These are phyloP conservation scores for Coniochaeta sp. DNA, from an alignment of 2,329 filamentous ascomycete species.

Conservation along the genomic window DNA sequence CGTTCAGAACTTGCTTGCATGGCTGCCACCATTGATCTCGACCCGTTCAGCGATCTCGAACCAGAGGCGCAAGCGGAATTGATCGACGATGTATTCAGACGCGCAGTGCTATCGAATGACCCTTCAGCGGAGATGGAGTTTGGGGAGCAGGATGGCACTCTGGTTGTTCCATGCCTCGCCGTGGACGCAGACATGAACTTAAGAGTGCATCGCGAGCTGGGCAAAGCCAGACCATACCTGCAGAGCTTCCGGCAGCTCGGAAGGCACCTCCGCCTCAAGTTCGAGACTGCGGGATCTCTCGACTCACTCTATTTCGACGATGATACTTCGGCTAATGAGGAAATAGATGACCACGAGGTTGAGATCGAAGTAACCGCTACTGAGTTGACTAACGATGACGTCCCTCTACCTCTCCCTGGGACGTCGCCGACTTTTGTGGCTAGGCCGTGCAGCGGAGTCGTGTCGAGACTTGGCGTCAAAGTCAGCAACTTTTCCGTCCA, in stretches of 20 bases:
- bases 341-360: conserved; percentile 14
- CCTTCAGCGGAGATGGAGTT: conserved; percentile 17
- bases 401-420: background rate
- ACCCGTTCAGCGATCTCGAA: conserved; percentile 11
- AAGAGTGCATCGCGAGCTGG: conserved; percentile 14
- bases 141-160: conserved; percentile 14
- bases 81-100: conserved; percentile 12
- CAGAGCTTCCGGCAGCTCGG: conserved; percentile 11
- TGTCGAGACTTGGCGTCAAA: conserved; percentile 13
- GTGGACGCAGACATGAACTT: conserved; percentile 15
- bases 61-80: conserved; percentile 7
- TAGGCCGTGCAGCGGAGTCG: conserved; percentile 16
- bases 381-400: conserved; percentile 13
- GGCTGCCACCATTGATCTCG: conserved; percentile 4
- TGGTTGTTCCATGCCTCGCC: conserved; percentile 16
- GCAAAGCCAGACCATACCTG: conserved; percentile 10
- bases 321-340: conserved; percentile 11
- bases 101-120: conserved; percentile 9
- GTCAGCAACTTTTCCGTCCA: conserved; percentile 8
- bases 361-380: conserved; percentile 16
- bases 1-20: background rate
- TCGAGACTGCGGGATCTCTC: conserved; percentile 5
- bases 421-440: conserved; percentile 8
- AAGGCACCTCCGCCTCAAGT: conserved; percentile 11
- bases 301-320: conserved; percentile 7